Percentiles rank a stretch among this genome's conserved stretches.
Evolutionary conservation across 257 asterid species (phyloP).

Genomic region (Lavandula angustifolia): DNA sequence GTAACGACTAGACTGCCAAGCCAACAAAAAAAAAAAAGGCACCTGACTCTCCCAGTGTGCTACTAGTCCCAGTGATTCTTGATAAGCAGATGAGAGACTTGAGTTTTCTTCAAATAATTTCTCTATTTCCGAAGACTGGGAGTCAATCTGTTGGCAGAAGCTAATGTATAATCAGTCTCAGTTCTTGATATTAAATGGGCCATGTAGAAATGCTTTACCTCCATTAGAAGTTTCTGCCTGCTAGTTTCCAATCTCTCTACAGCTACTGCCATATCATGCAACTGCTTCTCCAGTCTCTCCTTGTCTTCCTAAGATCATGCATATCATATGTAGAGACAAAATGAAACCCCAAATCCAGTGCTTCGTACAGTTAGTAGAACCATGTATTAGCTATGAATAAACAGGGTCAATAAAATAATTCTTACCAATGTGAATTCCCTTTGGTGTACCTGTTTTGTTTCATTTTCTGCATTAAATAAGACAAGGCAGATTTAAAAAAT

Average conservation of each 20-base stretch:
- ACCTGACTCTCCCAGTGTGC: constrained; percentile 95
- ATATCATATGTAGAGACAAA: constrained; percentile 16
- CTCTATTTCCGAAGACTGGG: constrained; percentile 97
- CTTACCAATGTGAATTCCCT: constrained; percentile 62
- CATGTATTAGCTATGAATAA: constrained; percentile 12
- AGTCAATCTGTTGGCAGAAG: constrained; percentile 69
- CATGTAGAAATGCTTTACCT: constrained; percentile 50
- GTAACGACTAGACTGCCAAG: constrained; percentile 2
- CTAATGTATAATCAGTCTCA: constrained; percentile 30
- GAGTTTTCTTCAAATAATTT: constrained; percentile 85
- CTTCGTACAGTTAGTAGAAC: background rate
- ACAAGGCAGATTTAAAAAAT: constrained; percentile 8
- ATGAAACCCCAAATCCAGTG: constrained; percentile 3
- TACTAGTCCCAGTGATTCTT: constrained; percentile 69
- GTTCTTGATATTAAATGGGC: constrained; percentile 30
- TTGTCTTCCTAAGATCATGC: constrained; percentile 66
- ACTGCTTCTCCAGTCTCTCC: constrained; percentile 86
- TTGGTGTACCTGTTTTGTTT: constrained; percentile 43
- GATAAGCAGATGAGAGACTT: constrained; percentile 71
- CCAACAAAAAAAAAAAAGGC: constrained; percentile 21
- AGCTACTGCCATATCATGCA: constrained; percentile 94
- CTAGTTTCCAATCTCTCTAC: constrained; percentile 87
- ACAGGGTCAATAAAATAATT: constrained; percentile 23
- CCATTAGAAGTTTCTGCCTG: constrained; percentile 85
- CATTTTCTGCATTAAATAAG: constrained; percentile 53